phyloP scores from a whole-genome alignment of 345 rosid genomes.

The Leavenworthia alabamica region DNA sequence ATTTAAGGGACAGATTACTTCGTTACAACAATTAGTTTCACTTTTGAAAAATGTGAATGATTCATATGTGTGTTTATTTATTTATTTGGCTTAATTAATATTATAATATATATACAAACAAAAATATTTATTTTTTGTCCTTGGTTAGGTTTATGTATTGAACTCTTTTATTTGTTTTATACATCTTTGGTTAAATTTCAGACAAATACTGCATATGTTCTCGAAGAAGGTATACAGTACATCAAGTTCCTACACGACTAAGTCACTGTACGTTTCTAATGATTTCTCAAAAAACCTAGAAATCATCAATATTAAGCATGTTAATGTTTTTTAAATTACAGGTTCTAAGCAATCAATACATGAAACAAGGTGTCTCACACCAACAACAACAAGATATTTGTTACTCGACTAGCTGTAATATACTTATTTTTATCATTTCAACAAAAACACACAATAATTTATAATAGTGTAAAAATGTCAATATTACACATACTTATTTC shows the following conservation, averaged over 20 bases:
- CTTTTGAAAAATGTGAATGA: constrained; percentile 90
- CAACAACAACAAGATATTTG: too few species aligned
- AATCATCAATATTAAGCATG: background rate
- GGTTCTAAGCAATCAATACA: constrained; percentile 72
- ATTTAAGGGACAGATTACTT: constrained; percentile 97
- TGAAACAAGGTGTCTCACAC: constrained; percentile 61
- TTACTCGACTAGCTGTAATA: too few species aligned
- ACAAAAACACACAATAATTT: too few species aligned
- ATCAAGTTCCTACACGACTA: constrained; percentile 87
- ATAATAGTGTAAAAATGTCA: too few species aligned
- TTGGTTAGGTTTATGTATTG: constrained; percentile 9
- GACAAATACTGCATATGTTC: constrained; percentile 99
- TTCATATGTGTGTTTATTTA: constrained; percentile 3
- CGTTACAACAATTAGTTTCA: constrained; percentile 94
- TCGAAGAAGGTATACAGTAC: constrained; percentile 86
- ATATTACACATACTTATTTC: too few species aligned
- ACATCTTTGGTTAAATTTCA: constrained; percentile 26
- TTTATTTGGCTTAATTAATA: background rate
- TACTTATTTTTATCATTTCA: too few species aligned
- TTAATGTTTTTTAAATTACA: constrained; percentile 26
- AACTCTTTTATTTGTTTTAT: background rate
- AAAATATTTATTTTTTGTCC: background rate
- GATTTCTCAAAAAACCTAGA: constrained; percentile 15
- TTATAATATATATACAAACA: too few species aligned
- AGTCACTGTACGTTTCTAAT: constrained; percentile 50